Percentiles rank a stretch among this genome's conserved stretches.
These are phyloP conservation scores for Jackrogersella multiformis DNA, from an alignment of 495 filamentous ascomycete species.

Conservation along the genomic window DNA sequence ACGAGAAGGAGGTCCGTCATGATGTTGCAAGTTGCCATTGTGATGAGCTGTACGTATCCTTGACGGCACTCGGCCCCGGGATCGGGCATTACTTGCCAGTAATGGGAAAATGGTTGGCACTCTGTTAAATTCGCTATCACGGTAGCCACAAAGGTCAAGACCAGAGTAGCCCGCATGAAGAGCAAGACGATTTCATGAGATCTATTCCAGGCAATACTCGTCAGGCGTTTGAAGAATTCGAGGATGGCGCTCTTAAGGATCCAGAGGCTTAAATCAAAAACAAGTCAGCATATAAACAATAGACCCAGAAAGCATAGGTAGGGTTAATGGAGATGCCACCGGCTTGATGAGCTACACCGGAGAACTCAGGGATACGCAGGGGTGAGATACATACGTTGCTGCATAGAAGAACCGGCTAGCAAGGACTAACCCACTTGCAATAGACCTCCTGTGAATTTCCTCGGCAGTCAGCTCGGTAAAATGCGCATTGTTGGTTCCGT, in stretches of 20 bases:
- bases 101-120: constrained; percentile 83
- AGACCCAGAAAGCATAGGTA: neutral
- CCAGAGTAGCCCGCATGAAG: constrained; percentile 76
- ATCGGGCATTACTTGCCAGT: constrained; percentile 93
- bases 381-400: constrained; percentile 64
- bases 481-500: constrained; percentile 86
- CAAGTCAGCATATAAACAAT: constrained; percentile 30
- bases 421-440: constrained; percentile 73
- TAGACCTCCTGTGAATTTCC: constrained; percentile 58
- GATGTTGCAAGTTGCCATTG: constrained; percentile 86
- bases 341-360: neutral
- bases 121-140: constrained; percentile 83
- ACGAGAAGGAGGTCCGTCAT: constrained; percentile 89
- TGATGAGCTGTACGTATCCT: constrained; percentile 84
- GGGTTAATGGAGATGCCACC: neutral
- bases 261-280: constrained; percentile 73
- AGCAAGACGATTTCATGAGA: constrained; percentile 73
- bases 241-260: constrained; percentile 88
- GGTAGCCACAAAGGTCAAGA: constrained; percentile 78
- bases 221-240: constrained; percentile 88
- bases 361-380: neutral
- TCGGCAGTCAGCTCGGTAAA: constrained; percentile 56
- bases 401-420: constrained; percentile 73
- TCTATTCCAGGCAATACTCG: constrained; percentile 69
- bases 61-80: constrained; percentile 85